Conservation (phyloP, 345 rosid species). For the Erodium maritimum region DNA sequence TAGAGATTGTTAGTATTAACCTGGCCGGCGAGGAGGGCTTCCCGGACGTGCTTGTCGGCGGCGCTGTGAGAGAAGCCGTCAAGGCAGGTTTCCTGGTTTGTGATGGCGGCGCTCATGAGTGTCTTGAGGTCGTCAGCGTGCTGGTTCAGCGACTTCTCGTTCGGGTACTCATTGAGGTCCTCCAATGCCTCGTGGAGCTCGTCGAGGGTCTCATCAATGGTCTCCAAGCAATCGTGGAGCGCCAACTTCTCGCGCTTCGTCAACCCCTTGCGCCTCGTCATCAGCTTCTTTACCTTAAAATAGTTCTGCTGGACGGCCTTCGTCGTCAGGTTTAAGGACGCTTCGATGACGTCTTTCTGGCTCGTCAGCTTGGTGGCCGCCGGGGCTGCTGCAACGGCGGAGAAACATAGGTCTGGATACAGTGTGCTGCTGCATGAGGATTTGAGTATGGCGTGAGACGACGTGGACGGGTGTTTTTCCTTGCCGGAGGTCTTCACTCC, state of each 20-base stretch:
- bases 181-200: slow-evolving; percentile 48
- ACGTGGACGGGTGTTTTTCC: too few relatives aligned
- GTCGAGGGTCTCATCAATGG: slow-evolving; percentile 71
- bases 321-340: slow-evolving; percentile 26
- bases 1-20: too few relatives aligned
- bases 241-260: slow-evolving; percentile 58
- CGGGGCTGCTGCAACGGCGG: slow-evolving; percentile 38
- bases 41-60: slow-evolving; percentile 40
- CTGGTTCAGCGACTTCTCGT: slow-evolving; percentile 40
- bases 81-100: slow-evolving; percentile 75
- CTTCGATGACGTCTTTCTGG: slow-evolving; percentile 31
- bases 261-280: slow-evolving; percentile 11
- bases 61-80: slow-evolving; percentile 64
- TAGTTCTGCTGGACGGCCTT: slow-evolving; percentile 21
- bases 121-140: slow-evolving; percentile 83
- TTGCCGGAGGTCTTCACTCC: slow-evolving; percentile 20
- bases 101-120: slow-evolving; percentile 71
- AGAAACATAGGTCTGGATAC: slow-evolving; percentile 63
- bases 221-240: slow-evolving; percentile 84
- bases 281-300: slow-evolving; percentile 20
- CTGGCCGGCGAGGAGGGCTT: slow-evolving; percentile 29
- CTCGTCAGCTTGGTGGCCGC: slow-evolving; percentile 17
- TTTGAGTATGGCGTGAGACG: slow-evolving; percentile 23
- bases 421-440: slow-evolving; percentile 49
- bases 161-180: slow-evolving; percentile 54